A percentile compares a stretch with the other conserved stretches of the same genome.
These are phyloP conservation scores for Plasmodium vinckei DNA, from an alignment of 169 alveolate genomes.

Conservation along the genomic window DNA sequence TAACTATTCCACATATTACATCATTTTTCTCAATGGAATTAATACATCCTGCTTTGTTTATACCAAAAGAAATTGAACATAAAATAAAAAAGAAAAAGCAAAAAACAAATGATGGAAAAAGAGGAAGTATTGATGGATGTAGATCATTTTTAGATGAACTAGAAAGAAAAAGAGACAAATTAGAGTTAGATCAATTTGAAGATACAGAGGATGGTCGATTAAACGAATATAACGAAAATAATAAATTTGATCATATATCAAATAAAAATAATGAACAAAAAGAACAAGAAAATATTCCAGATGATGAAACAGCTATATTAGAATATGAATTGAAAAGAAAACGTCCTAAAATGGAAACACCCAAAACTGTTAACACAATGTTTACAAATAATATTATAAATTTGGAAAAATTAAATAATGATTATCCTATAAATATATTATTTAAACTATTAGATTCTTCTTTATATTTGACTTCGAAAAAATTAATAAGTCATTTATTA, in stretches of 20 bases:
- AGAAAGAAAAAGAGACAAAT: neutral
- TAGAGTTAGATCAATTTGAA: neutral
- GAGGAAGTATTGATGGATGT: neutral
- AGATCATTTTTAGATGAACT: neutral
- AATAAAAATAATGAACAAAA: neutral
- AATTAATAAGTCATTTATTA: slow-evolving; percentile 82
- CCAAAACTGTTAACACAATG: neutral
- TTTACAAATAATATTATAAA: neutral
- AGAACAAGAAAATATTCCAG: slow-evolving; percentile 25
- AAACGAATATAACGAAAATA: neutral
- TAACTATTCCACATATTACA: slow-evolving; percentile 81
- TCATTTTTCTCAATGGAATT: slow-evolving; percentile 68
- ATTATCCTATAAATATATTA: slow-evolving; percentile 81
- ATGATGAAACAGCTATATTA: slow-evolving; percentile 70
- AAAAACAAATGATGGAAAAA: neutral
- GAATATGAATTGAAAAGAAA: slow-evolving; percentile 71
- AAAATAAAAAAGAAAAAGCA: slow-evolving; percentile 16
- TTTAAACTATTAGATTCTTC: slow-evolving; percentile 81
- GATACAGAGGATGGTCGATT: neutral
- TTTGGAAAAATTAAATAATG: slow-evolving; percentile 5
- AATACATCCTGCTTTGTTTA: slow-evolving; percentile 49
- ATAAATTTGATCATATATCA: neutral
- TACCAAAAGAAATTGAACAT: slow-evolving; percentile 67
- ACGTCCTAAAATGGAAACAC: slow-evolving; percentile 57
- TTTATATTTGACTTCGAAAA: slow-evolving; percentile 83